A percentile compares a stretch with the other conserved stretches of the same genome.
These are phyloP conservation scores for Herpetospermum pedunculosum DNA, from an alignment of 306 rosid species.

Conservation along the genomic window DNA sequence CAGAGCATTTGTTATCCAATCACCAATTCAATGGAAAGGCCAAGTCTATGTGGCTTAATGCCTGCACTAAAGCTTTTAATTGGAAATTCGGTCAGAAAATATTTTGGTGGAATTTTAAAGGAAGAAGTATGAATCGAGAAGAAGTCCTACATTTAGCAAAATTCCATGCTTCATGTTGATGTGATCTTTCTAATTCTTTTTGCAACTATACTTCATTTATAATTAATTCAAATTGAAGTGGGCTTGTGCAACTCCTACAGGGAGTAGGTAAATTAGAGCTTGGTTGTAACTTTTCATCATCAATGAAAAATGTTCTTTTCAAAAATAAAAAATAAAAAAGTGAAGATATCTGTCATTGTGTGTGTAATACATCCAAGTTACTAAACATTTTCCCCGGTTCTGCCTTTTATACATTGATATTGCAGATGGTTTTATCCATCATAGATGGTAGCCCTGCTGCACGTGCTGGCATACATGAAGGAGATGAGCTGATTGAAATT, in stretches of 20 bases:
- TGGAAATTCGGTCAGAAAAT: neutral
- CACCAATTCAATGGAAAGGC: neutral
- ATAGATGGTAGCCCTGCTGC: constrained; percentile 88
- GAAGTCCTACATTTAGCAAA: too few species aligned
- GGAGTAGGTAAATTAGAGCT: neutral
- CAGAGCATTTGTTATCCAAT: neutral
- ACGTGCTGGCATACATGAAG: constrained; percentile 87
- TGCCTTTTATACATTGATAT: constrained; percentile 7
- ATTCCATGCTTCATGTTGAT: too few species aligned
- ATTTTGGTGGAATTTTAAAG: neutral
- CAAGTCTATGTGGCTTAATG: neutral
- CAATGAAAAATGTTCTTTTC: neutral
- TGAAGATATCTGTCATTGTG: neutral
- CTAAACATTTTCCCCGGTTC: neutral
- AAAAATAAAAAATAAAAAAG: neutral
- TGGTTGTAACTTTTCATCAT: neutral
- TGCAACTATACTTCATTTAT: neutral
- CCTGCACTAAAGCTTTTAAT: neutral
- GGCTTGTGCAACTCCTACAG: neutral
- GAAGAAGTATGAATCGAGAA: neutral
- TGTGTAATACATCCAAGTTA: neutral
- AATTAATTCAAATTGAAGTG: neutral
- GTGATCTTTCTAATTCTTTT: too few species aligned
- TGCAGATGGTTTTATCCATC: constrained; percentile 79
- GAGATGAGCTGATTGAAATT: constrained; percentile 90